Evolutionary conservation across 495 filamentous ascomycete species (phyloP).

Genomic region (Aspergillus heteromorphus): DNA sequence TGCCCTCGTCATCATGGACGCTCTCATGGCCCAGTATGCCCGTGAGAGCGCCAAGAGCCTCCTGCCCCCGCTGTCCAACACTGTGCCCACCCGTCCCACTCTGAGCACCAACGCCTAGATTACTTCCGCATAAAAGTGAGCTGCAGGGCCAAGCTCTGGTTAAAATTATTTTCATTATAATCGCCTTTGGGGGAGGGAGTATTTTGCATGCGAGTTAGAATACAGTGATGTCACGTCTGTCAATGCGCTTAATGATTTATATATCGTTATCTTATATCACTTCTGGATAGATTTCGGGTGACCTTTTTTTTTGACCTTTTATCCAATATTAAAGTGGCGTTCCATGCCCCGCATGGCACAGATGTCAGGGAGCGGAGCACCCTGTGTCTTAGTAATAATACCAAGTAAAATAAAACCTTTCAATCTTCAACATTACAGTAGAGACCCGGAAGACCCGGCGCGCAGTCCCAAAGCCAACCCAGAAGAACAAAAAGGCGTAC

Average conservation of each 20-base stretch:
- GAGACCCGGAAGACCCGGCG: too few species aligned
- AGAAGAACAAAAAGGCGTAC: too few species aligned
- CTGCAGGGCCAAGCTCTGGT: background rate
- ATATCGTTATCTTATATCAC: background rate
- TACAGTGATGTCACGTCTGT: conserved; percentile 7
- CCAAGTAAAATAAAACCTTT: background rate
- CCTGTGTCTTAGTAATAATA: background rate
- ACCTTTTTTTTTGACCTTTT: background rate
- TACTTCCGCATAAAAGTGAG: background rate
- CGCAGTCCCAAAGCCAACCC: too few species aligned
- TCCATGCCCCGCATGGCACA: background rate
- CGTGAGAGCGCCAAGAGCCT: conserved; percentile 45
- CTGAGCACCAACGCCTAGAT: conserved; percentile 3
- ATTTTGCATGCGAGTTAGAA: background rate
- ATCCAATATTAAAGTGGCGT: background rate
- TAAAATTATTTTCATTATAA: background rate
- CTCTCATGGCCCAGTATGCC: conserved; percentile 80
- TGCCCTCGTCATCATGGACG: conserved; percentile 83
- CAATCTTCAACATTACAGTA: too few species aligned
- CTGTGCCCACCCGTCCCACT: conserved; percentile 30
- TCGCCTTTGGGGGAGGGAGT: background rate
- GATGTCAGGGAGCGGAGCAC: background rate
- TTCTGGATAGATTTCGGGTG: background rate
- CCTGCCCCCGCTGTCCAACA: conserved; percentile 36
- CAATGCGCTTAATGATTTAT: conserved; percentile 6